Percentiles rank a stretch among this genome's conserved stretches.
Conservation (phyloP, 2,329 filamentous ascomycete species). For the Apiospora hydei region DNA sequence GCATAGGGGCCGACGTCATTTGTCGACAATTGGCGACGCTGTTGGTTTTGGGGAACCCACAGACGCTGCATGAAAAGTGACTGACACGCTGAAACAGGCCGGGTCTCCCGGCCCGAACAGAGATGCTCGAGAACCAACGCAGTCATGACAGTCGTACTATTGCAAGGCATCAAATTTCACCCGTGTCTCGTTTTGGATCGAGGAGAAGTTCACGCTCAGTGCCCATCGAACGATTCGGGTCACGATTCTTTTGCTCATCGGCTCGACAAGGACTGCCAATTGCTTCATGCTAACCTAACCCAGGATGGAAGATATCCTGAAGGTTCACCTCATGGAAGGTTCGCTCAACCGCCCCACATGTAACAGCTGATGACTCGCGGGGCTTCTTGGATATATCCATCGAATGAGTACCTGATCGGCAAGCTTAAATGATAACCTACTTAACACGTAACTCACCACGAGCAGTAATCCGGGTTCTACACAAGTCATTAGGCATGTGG, state of each 20-base stretch:
- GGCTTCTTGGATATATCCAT: not conserved
- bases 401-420: not conserved
- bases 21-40: conserved; percentile 1
- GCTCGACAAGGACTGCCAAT: not conserved
- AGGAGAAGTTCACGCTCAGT: not conserved
- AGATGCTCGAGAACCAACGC: not conserved
- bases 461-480: not conserved
- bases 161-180: not conserved
- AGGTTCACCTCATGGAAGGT: not conserved
- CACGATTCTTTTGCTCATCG: not conserved
- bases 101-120: not conserved
- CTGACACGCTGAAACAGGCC: conserved; percentile 9
- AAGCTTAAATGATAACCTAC: not conserved
- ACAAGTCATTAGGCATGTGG: not conserved
- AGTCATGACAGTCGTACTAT: not conserved
- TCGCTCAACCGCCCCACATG: conserved; percentile 1
- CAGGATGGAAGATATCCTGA: not conserved
- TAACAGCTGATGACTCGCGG: conserved; percentile 10
- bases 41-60: not conserved
- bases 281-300: not conserved
- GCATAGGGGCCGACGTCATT: conserved; percentile 12
- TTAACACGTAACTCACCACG: not conserved
- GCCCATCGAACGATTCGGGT: not conserved
- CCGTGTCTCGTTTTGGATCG: not conserved
- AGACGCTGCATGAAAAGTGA: not conserved